Percentiles rank a stretch among this genome's conserved stretches.
Conservation (phyloP, 176 grass and related monocot species). For the Dactylis glomerata region DNA sequence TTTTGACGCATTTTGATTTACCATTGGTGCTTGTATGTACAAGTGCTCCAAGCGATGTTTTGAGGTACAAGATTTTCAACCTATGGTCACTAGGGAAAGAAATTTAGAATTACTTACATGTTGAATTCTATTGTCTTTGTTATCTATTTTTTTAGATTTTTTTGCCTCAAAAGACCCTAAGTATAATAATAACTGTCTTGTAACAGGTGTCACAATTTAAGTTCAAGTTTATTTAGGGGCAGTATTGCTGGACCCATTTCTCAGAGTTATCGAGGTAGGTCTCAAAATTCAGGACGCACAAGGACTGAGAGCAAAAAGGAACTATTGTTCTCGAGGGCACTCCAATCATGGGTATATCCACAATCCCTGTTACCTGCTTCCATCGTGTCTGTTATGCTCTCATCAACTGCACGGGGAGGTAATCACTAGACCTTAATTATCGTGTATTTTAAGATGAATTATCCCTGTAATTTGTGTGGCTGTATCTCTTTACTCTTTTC, state of each 20-base stretch:
- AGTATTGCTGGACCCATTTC: conserved; percentile 32
- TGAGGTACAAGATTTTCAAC: neutral
- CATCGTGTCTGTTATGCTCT: conserved; percentile 64
- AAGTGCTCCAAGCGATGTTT: neutral
- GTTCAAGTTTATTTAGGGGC: conserved; percentile 33
- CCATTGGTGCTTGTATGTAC: neutral
- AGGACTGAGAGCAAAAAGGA: conserved; percentile 34
- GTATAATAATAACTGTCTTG: conserved; percentile 22
- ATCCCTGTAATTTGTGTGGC: neutral
- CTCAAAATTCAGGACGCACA: conserved; percentile 30
- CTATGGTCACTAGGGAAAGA: neutral
- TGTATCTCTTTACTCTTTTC: neutral
- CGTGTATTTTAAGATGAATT: neutral
- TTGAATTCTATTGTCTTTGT: neutral
- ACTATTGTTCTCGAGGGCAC: conserved; percentile 55
- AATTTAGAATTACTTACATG: neutral
- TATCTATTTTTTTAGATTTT: conserved; percentile 12
- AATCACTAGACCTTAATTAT: conserved; percentile 27
- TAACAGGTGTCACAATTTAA: conserved; percentile 80
- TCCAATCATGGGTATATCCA: conserved; percentile 91
- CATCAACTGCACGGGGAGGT: conserved; percentile 77
- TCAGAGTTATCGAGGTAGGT: conserved; percentile 30
- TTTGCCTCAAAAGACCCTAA: neutral
- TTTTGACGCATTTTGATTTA: neutral
- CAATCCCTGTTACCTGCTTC: conserved; percentile 58